Evolutionary conservation across 2,329 filamentous ascomycete species (phyloP).

Genomic region (Cordyceps cateniannulata): DNA sequence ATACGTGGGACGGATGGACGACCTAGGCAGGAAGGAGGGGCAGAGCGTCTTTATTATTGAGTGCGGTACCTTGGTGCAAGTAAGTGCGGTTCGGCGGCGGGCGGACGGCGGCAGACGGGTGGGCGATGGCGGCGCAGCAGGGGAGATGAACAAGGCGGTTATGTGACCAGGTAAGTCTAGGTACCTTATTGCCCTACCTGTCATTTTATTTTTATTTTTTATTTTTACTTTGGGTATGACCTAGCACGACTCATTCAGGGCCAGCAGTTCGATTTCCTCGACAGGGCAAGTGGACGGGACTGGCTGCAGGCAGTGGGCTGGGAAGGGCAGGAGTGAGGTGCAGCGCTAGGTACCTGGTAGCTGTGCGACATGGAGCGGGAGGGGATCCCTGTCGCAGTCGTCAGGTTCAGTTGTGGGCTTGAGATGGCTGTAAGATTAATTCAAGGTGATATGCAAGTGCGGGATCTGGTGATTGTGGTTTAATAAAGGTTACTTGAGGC

Average conservation of each 20-base stretch:
- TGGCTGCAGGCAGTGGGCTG: background rate
- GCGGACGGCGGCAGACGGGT: background rate
- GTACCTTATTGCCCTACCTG: too few relatives aligned
- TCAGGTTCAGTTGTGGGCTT: background rate
- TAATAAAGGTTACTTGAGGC: too few relatives aligned
- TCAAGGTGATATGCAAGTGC: background rate
- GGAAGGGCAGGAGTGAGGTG: background rate
- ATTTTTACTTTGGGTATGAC: background rate
- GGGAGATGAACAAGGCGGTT: background rate
- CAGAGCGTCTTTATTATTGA: background rate
- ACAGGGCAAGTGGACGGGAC: background rate
- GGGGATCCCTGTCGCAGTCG: conserved; percentile 6
- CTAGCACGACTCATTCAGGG: background rate
- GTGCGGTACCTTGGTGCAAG: background rate
- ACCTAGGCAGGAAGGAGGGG: conserved; percentile 6
- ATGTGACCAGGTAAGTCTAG: background rate
- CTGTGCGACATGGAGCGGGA: conserved; percentile 10
- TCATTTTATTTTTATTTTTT: too few relatives aligned
- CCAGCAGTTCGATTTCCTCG: conserved; percentile 1
- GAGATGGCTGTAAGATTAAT: background rate
- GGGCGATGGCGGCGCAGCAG: background rate
- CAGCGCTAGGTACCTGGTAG: background rate
- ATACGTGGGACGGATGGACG: background rate
- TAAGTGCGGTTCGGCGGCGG: background rate
- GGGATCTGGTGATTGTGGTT: background rate